phyloP scores from a whole-genome alignment of 352 stramenopile genomes.

The Pythium coloratum region DNA sequence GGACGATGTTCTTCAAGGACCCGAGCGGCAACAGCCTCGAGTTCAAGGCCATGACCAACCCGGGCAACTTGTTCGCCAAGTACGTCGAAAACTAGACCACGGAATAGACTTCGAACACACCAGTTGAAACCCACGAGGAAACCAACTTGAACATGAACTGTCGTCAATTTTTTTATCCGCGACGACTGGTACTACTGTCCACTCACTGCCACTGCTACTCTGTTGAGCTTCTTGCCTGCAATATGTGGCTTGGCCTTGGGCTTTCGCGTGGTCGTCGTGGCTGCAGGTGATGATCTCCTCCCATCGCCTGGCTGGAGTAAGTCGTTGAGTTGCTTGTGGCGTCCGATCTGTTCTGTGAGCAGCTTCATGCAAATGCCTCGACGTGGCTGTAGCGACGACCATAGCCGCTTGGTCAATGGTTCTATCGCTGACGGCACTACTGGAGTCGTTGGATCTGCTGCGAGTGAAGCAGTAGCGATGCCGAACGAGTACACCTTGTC shows the following conservation, averaged over 20 bases:
- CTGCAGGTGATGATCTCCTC: slow-evolving; percentile 7
- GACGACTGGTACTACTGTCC: not conserved
- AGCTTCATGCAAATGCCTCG: slow-evolving; percentile 73
- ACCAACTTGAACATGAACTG: too few relatives aligned
- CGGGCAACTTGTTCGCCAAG: slow-evolving; percentile 98
- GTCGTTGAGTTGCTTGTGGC: slow-evolving; percentile 26
- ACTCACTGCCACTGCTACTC: slow-evolving; percentile 27
- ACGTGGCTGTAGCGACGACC: slow-evolving; percentile 49
- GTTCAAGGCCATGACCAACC: slow-evolving; percentile 98
- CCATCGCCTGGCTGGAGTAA: slow-evolving; percentile 4
- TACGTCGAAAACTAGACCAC: slow-evolving; percentile 81
- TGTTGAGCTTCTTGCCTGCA: slow-evolving; percentile 42
- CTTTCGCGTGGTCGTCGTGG: slow-evolving; percentile 7
- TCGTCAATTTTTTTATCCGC: not conserved
- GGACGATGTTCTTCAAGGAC: slow-evolving; percentile 99
- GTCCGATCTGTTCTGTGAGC: slow-evolving; percentile 50
- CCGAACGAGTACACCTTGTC: slow-evolving; percentile 52
- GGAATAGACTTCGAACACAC: too few relatives aligned
- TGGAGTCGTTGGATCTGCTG: not conserved
- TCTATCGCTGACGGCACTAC: not conserved
- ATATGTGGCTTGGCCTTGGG: slow-evolving; percentile 43
- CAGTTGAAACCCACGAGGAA: too few relatives aligned
- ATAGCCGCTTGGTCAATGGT: slow-evolving; percentile 27
- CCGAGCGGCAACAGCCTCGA: slow-evolving; percentile 97
- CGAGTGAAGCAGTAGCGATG: not conserved